phyloP scores from a whole-genome alignment of 352 stramenopile genomes.

The Aphanomyces cochlioides region DNA sequence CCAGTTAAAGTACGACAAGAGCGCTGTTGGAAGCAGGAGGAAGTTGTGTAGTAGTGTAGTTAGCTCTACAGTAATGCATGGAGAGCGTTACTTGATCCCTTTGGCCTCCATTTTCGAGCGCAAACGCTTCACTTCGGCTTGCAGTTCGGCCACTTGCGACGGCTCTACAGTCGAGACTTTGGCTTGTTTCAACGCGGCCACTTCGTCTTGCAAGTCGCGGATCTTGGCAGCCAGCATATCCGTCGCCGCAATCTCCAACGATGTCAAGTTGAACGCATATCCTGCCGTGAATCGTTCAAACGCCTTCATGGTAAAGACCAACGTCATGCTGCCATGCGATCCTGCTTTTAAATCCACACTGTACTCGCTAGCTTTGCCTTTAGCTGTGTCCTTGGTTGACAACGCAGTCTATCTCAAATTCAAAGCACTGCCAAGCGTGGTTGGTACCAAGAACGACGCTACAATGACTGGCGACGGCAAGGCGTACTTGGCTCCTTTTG shows the following conservation, averaged over 20 bases:
- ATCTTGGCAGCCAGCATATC: not conserved
- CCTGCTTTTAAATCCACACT: not conserved
- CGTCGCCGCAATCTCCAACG: not conserved
- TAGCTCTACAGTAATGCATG: too few species aligned
- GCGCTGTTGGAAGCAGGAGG: too few species aligned
- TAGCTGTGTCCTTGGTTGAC: not conserved
- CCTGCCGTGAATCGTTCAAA: not conserved
- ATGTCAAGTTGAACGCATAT: not conserved
- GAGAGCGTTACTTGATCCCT: too few species aligned
- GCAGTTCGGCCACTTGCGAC: too few species aligned
- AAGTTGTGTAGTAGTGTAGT: too few species aligned
- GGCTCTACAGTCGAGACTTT: too few species aligned
- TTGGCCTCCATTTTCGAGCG: too few species aligned
- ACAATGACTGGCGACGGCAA: constrained; percentile 3
- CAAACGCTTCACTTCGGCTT: too few species aligned
- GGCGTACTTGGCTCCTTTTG: not conserved
- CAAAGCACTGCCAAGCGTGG: not conserved
- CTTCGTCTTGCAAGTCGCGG: constrained; percentile 5
- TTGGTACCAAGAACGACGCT: not conserved
- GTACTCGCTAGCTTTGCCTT: not conserved
- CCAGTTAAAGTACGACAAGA: too few species aligned
- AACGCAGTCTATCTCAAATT: not conserved
- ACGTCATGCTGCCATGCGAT: not conserved
- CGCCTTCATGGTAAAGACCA: not conserved
- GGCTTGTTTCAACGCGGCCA: not conserved